A percentile compares a stretch with the other conserved stretches of the same genome.
phyloP scores from a whole-genome alignment of 176 grass and related monocot species.

The Rhipidocladum racemiflorum region DNA sequence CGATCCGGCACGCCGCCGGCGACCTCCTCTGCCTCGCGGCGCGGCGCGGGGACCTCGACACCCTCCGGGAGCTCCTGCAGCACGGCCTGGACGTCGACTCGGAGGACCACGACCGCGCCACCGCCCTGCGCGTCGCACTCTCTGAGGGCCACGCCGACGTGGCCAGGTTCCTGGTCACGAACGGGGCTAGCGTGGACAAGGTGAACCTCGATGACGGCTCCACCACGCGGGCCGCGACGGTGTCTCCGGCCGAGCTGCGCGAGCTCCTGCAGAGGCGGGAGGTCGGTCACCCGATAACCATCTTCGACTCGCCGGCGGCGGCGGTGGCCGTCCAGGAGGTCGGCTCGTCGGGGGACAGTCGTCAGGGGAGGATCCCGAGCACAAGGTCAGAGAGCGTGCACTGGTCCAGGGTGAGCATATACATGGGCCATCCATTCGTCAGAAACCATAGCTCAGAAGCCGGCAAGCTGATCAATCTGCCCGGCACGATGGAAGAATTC shows the following conservation, averaged over 20 bases:
- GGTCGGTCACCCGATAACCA: slow-evolving; percentile 47
- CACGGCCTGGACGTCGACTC: slow-evolving; percentile 64
- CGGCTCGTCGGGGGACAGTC: neutral
- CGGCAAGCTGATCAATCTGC: slow-evolving; percentile 71
- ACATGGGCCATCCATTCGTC: slow-evolving; percentile 66
- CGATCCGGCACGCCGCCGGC: slow-evolving; percentile 46
- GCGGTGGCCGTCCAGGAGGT: neutral
- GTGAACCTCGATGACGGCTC: slow-evolving; percentile 1
- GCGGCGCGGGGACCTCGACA: slow-evolving; percentile 53
- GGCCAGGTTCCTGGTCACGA: slow-evolving; percentile 59
- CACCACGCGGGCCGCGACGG: neutral
- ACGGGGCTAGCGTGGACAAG: slow-evolving; percentile 63
- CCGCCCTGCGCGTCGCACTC: slow-evolving; percentile 59
- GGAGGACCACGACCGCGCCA: slow-evolving; percentile 63
- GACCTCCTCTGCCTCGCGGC: slow-evolving; percentile 73
- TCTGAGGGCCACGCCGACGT: slow-evolving; percentile 46
- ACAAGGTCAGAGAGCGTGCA: slow-evolving; percentile 3
- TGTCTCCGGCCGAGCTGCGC: slow-evolving; percentile 36
- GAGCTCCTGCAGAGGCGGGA: slow-evolving; percentile 51
- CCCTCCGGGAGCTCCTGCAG: slow-evolving; percentile 74
- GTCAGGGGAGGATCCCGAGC: neutral
- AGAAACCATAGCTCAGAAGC: slow-evolving; percentile 54
- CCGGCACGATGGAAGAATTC: slow-evolving; percentile 72
- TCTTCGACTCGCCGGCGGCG: slow-evolving; percentile 24
- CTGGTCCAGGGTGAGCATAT: slow-evolving; percentile 65